Conservation (phyloP, 176 grass and related monocot species). For the Aegilops tauschii region DNA sequence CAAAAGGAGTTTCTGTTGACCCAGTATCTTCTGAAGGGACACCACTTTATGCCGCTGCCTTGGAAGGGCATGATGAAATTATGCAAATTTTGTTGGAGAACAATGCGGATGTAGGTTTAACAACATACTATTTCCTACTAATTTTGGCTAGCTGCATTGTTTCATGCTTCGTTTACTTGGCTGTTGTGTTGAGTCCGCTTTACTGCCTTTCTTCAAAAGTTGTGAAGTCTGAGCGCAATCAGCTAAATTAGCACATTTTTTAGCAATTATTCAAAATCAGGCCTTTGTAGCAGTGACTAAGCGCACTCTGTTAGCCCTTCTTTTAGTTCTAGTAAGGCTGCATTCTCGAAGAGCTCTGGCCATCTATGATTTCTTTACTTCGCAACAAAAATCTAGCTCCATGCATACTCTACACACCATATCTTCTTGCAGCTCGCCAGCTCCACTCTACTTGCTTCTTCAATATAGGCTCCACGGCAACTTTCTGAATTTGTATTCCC, state of each 20-base stretch:
- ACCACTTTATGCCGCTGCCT: conserved; percentile 8
- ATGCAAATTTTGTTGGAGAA: conserved; percentile 9
- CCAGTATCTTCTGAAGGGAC: not conserved
- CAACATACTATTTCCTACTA: not conserved
- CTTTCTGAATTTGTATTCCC: not conserved
- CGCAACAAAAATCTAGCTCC: not conserved
- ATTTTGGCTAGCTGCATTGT: not conserved
- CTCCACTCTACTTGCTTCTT: not conserved
- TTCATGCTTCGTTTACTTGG: not conserved
- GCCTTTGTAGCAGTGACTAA: not conserved
- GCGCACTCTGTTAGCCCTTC: not conserved
- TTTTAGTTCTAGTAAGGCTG: not conserved
- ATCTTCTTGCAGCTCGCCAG: not conserved
- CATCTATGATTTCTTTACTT: not conserved
- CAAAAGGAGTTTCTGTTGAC: conserved; percentile 6
- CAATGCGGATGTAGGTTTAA: conserved; percentile 9
- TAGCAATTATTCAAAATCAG: not conserved
- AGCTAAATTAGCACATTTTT: not conserved
- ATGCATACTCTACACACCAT: not conserved
- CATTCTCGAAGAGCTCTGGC: not conserved
- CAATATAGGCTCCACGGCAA: not conserved
- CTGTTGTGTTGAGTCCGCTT: not conserved
- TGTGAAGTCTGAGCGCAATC: not conserved
- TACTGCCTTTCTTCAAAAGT: not conserved
- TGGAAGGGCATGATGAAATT: not conserved